Evolutionary conservation across 768 basidiomycete species (phyloP), one percentile per base, ranked within the genome.

Genomic region (Boletus huronensis): DNA sequence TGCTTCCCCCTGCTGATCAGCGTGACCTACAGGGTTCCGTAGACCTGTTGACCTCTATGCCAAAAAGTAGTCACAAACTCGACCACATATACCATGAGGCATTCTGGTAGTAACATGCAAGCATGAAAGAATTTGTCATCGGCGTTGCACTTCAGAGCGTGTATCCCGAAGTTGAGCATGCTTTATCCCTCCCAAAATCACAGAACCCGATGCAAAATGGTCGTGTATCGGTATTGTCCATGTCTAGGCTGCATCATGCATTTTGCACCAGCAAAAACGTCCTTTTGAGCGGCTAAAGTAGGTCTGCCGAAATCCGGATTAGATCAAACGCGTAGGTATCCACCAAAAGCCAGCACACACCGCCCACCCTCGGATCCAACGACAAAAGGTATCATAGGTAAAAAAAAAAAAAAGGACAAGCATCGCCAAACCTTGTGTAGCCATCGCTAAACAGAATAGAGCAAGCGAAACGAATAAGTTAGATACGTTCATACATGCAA

Each of bases 401-500:
- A n/a, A 14, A 39, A 34, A 38, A 14, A 28, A 21, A 8, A 17
- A 6, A 13, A 8, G 11, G 19, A 5, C 3, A 34, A 31, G 2
- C n/a, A 19, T 29, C n/a, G 31, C 14, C 44, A 45, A 14, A 14
- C 23, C 25, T 26, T 25, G 25, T 26, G 9, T 25, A 16, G 29
- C 21, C 21, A 21, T 34, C 14, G 21, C 46, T 14, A 16, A 38
- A 38, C 7, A 23, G 25, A 23, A 28, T 28, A 39, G 9, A 21
- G 16, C 44, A 43, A 17, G 43, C 35, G 31, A 50, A 19, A 34
- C 19, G 8, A 45, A 62, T 55, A 63, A 63, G 50, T 70, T 57
- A 85, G 63, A 87, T 75, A 50, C 87, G 80, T 74, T 93, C 90
- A 66, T 92, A 93, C 85, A 95, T 93, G 73, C 93, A 93, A 47